phyloP scores from a whole-genome alignment of 441 rosid species.

The Mallotus repandus region DNA sequence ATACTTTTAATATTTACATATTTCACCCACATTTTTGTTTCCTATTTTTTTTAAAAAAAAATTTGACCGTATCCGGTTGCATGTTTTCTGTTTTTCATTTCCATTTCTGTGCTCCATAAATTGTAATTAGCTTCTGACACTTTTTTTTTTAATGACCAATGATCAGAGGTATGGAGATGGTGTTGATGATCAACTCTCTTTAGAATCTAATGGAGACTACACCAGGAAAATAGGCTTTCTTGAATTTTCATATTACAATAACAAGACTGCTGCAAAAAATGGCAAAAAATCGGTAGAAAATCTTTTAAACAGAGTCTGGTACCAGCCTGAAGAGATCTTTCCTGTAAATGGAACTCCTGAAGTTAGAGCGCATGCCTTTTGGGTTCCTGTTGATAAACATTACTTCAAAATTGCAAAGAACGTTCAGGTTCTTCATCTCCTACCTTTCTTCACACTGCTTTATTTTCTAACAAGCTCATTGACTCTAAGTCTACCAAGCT shows the following conservation, averaged over 20 bases:
- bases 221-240: slow-evolving; percentile 35
- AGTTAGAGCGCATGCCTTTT: too few relatives aligned
- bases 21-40: too few relatives aligned
- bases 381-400: slow-evolving; percentile 21
- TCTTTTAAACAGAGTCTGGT: slow-evolving; percentile 61
- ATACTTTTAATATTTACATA: too few relatives aligned
- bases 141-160: background rate
- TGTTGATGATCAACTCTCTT: slow-evolving; percentile 40
- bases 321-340: slow-evolving; percentile 37
- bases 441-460: background rate
- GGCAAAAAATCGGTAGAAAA: slow-evolving; percentile 26
- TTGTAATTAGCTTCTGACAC: background rate
- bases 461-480: too few relatives aligned
- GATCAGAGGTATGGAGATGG: slow-evolving; percentile 59
- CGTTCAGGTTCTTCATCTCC: slow-evolving; percentile 28
- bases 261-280: slow-evolving; percentile 8
- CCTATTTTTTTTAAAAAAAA: too few relatives aligned
- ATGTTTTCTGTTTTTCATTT: too few relatives aligned
- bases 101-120: too few relatives aligned
- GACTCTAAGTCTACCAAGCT: background rate
- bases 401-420: slow-evolving; percentile 27
- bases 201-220: slow-evolving; percentile 57
- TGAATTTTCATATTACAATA: slow-evolving; percentile 30
- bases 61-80: too few relatives aligned
- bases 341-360: too few relatives aligned